Conservation (phyloP, 179 eudicot genomes). For the Actinidia chinensis region DNA sequence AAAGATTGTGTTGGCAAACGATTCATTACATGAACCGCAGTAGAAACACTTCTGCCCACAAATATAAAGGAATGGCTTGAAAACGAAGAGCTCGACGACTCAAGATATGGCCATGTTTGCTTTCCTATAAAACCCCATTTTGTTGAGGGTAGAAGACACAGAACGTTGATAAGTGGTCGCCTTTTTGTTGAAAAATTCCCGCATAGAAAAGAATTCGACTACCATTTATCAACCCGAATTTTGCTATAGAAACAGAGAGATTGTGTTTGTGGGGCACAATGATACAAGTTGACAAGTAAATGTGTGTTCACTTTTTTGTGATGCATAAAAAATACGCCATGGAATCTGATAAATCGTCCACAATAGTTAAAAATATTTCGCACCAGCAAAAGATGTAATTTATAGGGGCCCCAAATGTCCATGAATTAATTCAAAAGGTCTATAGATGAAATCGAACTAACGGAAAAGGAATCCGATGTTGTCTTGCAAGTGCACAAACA, state of each 20-base stretch:
- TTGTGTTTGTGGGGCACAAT: neutral
- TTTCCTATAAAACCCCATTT: neutral
- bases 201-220: neutral
- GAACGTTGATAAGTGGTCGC: neutral
- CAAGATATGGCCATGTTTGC: neutral
- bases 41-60: neutral
- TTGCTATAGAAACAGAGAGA: neutral
- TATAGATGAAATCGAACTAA: neutral
- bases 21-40: neutral
- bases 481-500: conserved; percentile 1
- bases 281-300: neutral
- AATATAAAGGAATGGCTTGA: neutral
- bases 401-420: conserved; percentile 2
- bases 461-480: neutral
- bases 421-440: neutral
- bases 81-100: neutral
- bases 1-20: neutral
- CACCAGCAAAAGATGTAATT: neutral
- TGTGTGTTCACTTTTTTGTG: conserved; percentile 1
- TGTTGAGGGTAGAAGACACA: neutral
- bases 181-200: neutral
- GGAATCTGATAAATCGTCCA: neutral
- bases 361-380: neutral
- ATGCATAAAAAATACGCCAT: neutral
- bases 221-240: neutral